A percentile compares a stretch with the other conserved stretches of the same genome.
phyloP scores from a whole-genome alignment of 352 stramenopile genomes.

The Thraustochytrium striatum region DNA sequence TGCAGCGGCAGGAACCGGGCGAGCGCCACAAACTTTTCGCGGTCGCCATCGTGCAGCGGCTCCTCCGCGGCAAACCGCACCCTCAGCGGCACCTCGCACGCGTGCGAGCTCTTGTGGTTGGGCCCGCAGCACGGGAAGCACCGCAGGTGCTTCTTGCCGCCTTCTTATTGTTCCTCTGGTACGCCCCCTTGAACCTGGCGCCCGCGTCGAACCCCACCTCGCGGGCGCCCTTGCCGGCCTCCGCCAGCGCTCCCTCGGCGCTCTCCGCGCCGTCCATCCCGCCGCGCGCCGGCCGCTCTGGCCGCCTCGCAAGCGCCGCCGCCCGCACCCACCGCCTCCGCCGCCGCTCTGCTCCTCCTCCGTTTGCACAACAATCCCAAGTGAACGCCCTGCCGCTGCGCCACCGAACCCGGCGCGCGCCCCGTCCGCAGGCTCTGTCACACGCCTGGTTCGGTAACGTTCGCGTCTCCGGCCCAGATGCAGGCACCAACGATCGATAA shows the following conservation, averaged over 20 bases:
- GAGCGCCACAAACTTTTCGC: slow-evolving; percentile 22
- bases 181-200: background rate
- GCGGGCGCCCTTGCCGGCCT: background rate
- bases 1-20: slow-evolving; percentile 37
- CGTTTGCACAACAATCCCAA: too few species aligned
- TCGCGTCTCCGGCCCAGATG: too few species aligned
- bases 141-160: slow-evolving; percentile 47
- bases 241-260: background rate
- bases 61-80: background rate
- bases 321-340: too few species aligned
- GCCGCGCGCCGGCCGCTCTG: too few species aligned
- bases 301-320: too few species aligned
- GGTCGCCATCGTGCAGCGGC: background rate
- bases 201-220: slow-evolving; percentile 18
- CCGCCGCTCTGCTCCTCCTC: too few species aligned
- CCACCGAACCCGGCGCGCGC: too few species aligned
- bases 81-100: slow-evolving; percentile 15
- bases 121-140: slow-evolving; percentile 46
- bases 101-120: slow-evolving; percentile 18
- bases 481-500: too few species aligned
- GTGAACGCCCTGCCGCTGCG: too few species aligned
- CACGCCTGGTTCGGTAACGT: too few species aligned
- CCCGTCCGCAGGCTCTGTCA: too few species aligned
- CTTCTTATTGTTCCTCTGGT: slow-evolving; percentile 51
- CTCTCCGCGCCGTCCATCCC: too few species aligned